phyloP scores from a whole-genome alignment of 2,329 filamentous ascomycete species.

The Phyllachora maydis region DNA sequence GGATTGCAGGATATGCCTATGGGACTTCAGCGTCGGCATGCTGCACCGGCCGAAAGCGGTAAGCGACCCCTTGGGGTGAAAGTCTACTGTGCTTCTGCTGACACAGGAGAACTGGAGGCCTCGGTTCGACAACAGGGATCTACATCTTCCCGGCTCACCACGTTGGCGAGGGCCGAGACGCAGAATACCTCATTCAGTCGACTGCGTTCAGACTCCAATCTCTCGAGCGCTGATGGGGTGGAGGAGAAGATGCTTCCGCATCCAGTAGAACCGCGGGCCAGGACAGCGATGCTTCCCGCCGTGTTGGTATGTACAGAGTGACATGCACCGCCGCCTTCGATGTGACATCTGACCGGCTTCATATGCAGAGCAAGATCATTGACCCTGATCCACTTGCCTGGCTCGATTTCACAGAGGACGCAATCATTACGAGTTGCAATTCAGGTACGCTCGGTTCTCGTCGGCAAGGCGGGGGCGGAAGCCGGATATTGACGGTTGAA shows the following conservation, averaged over 20 bases:
- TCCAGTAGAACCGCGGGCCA: slow-evolving; percentile 64
- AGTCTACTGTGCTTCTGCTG: too few species aligned
- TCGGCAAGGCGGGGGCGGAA: background rate
- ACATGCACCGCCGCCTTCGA: slow-evolving; percentile 2
- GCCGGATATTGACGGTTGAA: background rate
- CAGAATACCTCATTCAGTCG: slow-evolving; percentile 35
- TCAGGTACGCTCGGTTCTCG: slow-evolving; percentile 40
- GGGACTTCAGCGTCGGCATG: slow-evolving; percentile 98
- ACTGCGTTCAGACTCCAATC: slow-evolving; percentile 49
- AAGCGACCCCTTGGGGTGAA: slow-evolving; percentile 14
- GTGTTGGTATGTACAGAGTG: slow-evolving; percentile 45
- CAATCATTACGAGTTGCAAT: slow-evolving; percentile 81
- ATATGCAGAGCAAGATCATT: slow-evolving; percentile 49
- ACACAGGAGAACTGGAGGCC: slow-evolving; percentile 14
- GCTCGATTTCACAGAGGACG: slow-evolving; percentile 84
- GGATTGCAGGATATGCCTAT: slow-evolving; percentile 73
- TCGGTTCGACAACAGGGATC: slow-evolving; percentile 35
- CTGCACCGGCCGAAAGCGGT: slow-evolving; percentile 67
- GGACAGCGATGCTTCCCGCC: slow-evolving; percentile 71
- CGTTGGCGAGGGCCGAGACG: slow-evolving; percentile 36
- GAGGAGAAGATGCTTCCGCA: slow-evolving; percentile 48
- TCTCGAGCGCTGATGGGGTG: slow-evolving; percentile 26
- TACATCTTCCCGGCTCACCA: slow-evolving; percentile 26
- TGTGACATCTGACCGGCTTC: too few species aligned
- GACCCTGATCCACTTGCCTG: slow-evolving; percentile 77